These are phyloP conservation scores for Naganishia vaughanmartiniae DNA, from an alignment of 768 basidiomycete genomes.

Conservation along the genomic window DNA sequence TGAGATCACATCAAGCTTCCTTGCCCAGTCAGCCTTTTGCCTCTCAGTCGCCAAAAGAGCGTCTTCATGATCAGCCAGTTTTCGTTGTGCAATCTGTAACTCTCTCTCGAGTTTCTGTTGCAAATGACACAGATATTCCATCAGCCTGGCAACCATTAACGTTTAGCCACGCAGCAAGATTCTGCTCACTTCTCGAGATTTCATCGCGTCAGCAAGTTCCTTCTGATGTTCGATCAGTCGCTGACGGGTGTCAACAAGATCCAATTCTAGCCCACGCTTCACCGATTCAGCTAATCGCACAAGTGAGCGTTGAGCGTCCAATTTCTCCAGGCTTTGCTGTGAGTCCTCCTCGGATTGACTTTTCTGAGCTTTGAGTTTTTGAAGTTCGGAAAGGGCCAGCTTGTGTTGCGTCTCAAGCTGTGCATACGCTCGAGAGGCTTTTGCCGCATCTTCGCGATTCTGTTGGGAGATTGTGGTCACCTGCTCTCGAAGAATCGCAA, in stretches of 20 bases:
- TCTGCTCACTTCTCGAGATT: constrained; percentile 67
- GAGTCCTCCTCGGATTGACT: constrained; percentile 2
- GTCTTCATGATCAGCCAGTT: constrained; percentile 84
- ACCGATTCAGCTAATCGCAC: constrained; percentile 25
- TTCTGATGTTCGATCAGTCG: constrained; percentile 35
- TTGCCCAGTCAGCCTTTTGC: constrained; percentile 70
- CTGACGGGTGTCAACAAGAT: constrained; percentile 35
- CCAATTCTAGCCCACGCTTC: constrained; percentile 35
- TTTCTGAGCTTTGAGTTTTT: not conserved
- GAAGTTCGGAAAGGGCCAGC: constrained; percentile 1
- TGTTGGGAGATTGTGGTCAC: constrained; percentile 95
- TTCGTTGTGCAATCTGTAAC: constrained; percentile 66
- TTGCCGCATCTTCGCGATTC: constrained; percentile 89
- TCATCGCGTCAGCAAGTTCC: constrained; percentile 31
- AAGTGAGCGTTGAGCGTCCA: constrained; percentile 7
- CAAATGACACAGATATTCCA: not conserved
- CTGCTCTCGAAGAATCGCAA: constrained; percentile 64
- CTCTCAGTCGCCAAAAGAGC: constrained; percentile 76
- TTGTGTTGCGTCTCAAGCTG: constrained; percentile 10
- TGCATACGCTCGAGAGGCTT: constrained; percentile 69
- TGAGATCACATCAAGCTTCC: constrained; percentile 67
- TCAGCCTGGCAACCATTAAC: constrained; percentile 7
- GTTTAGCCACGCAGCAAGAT: not conserved
- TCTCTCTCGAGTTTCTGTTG: constrained; percentile 51
- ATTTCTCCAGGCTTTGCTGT: not conserved